A percentile compares a stretch with the other conserved stretches of the same genome.
Evolutionary conservation across 352 stramenopile genomes (phyloP).

Genomic region (Phytophthora lateralis): DNA sequence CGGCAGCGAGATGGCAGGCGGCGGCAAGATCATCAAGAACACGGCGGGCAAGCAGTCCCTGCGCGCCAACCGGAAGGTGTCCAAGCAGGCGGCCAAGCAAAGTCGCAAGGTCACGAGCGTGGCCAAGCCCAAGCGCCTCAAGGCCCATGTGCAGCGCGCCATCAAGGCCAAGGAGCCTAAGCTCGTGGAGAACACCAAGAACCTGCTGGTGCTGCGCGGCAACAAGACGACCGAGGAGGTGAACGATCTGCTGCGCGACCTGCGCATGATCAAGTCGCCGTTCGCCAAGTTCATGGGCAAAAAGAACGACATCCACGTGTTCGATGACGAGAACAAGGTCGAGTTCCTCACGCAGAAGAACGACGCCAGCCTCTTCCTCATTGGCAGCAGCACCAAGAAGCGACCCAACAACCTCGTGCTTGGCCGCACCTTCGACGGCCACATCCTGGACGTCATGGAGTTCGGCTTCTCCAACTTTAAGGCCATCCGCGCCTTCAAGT

Average conservation of each 20-base stretch:
- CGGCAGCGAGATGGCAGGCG: conserved; percentile 54
- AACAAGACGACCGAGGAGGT: conserved; percentile 91
- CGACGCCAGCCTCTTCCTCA: conserved; percentile 95
- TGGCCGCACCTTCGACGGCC: conserved; percentile 97
- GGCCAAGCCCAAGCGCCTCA: conserved; percentile 81
- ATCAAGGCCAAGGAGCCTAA: conserved; percentile 92
- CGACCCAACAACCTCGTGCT: conserved; percentile 98
- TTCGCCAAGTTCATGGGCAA: conserved; percentile 90
- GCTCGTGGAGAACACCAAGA: conserved; percentile 92
- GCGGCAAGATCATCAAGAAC: conserved; percentile 70
- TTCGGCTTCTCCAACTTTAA: conserved; percentile 96
- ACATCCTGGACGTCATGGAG: conserved; percentile 99
- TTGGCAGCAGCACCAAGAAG: conserved; percentile 99
- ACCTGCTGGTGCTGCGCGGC: conserved; percentile 86
- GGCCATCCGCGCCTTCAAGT: conserved; percentile 93
- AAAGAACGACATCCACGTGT: conserved; percentile 95
- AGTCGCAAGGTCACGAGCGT: conserved; percentile 73
- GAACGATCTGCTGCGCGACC: conserved; percentile 80
- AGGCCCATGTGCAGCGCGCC: conserved; percentile 78
- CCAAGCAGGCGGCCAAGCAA: conserved; percentile 71
- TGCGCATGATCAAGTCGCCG: conserved; percentile 89
- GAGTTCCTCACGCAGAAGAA: conserved; percentile 98
- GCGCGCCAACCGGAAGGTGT: conserved; percentile 67
- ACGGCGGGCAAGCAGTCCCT: conserved; percentile 73
- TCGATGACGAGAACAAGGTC: conserved; percentile 93